Evolutionary conservation across 495 filamentous ascomycete genomes (phyloP).

Genomic region (Xylaria cubensis): DNA sequence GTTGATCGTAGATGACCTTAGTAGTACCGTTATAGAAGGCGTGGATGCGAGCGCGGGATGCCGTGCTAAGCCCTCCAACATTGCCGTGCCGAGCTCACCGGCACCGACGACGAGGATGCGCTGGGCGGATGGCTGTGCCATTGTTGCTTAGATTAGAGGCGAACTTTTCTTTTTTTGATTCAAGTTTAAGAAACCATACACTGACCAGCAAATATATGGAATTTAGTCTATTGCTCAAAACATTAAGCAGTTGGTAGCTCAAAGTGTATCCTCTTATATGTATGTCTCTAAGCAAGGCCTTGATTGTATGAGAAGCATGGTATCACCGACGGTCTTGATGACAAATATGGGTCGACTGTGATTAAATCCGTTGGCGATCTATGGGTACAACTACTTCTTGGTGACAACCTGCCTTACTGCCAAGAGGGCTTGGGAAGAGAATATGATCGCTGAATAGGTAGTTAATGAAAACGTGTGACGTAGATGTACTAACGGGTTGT

Average conservation of each 20-base stretch:
- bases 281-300: not conserved
- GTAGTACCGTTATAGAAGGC: constrained; percentile 52
- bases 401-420: not conserved
- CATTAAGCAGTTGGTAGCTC: not conserved
- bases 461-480: not conserved
- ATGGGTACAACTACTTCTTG: not conserved
- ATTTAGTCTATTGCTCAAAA: too few relatives aligned
- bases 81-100: constrained; percentile 64
- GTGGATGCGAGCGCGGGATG: constrained; percentile 44
- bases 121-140: constrained; percentile 2
- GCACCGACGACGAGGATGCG: constrained; percentile 65
- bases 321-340: constrained; percentile 18
- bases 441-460: not conserved
- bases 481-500: not conserved
- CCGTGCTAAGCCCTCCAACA: constrained; percentile 54
- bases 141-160: not conserved
- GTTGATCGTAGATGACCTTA: constrained; percentile 54
- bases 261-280: not conserved
- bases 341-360: constrained; percentile 9
- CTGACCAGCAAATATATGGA: not conserved
- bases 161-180: not conserved
- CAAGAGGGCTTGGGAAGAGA: not conserved
- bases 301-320: not conserved
- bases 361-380: not conserved
- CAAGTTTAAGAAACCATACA: not conserved